phyloP scores from a whole-genome alignment of 768 basidiomycete species.

The Psilocybe cubensis region DNA sequence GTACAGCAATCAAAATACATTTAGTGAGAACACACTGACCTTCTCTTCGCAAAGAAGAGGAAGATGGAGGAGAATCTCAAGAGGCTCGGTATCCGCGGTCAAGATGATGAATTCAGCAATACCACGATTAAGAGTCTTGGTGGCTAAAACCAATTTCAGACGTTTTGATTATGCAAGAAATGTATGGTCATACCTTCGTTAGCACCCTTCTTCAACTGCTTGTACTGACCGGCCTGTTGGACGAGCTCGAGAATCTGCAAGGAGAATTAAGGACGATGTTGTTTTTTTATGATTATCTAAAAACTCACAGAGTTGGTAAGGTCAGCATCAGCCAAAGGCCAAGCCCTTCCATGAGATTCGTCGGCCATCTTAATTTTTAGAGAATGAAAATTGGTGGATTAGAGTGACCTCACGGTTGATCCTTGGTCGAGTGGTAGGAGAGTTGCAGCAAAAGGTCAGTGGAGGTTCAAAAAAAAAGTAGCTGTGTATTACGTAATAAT shows the following conservation, averaged over 20 bases:
- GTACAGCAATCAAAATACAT: not conserved
- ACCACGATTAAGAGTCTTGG: constrained; percentile 97
- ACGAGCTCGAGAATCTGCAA: constrained; percentile 91
- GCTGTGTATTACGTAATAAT: constrained; percentile 14
- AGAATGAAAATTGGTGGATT: constrained; percentile 12
- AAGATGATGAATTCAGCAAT: constrained; percentile 97
- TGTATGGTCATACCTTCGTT: constrained; percentile 77
- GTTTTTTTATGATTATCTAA: constrained; percentile 6
- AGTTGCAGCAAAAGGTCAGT: constrained; percentile 8
- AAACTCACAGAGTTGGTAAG: constrained; percentile 86
- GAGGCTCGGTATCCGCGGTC: constrained; percentile 95
- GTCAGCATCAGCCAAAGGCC: constrained; percentile 82
- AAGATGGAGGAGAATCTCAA: constrained; percentile 96
- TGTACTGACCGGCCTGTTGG: constrained; percentile 95
- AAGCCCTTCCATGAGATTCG: constrained; percentile 72
- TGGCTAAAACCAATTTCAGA: constrained; percentile 55
- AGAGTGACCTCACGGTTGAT: constrained; percentile 85
- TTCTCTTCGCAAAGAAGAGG: constrained; percentile 99
- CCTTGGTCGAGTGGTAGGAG: constrained; percentile 68
- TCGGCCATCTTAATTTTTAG: constrained; percentile 49
- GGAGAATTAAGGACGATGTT: not conserved
- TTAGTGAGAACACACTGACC: constrained; percentile 46
- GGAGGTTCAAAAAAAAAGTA: constrained; percentile 10
- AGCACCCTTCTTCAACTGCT: constrained; percentile 98
- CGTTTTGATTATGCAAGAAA: not conserved